phyloP scores from a whole-genome alignment of 2,329 filamentous ascomycete genomes.

The Penicillium sclerotiorum region DNA sequence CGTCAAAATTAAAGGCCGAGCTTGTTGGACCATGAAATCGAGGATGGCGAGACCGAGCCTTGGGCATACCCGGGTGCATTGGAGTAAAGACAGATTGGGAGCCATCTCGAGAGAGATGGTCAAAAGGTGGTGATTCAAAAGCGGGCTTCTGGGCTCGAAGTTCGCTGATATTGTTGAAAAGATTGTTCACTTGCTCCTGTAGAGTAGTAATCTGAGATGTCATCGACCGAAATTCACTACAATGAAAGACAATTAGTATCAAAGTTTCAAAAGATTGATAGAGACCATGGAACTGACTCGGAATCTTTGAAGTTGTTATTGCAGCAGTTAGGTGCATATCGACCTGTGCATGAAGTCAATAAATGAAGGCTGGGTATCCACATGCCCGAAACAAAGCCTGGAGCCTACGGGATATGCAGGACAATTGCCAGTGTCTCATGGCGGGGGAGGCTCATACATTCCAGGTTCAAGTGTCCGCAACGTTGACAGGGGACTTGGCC shows the following conservation, averaged over 20 bases:
- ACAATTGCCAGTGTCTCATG: not conserved
- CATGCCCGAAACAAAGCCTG: too few relatives aligned
- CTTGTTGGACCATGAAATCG: constrained; percentile 84
- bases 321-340: constrained; percentile 69
- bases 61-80: constrained; percentile 46
- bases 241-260: constrained; percentile 2
- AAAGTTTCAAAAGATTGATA: not conserved
- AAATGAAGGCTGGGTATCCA: too few relatives aligned
- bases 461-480: constrained; percentile 65
- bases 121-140: constrained; percentile 38
- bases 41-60: constrained; percentile 58
- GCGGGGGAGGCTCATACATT: constrained; percentile 47
- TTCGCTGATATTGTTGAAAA: constrained; percentile 71
- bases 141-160: constrained; percentile 57
- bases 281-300: constrained; percentile 55
- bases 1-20: constrained; percentile 79
- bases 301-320: constrained; percentile 85
- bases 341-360: constrained; percentile 38
- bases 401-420: too few relatives aligned
- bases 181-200: constrained; percentile 79
- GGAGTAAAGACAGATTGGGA: constrained; percentile 42
- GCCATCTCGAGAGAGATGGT: constrained; percentile 41
- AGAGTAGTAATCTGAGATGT: constrained; percentile 70
- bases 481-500: constrained; percentile 66
- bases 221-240: constrained; percentile 79